Base-by-base conservation (phyloP, 257 asterid genomes). In the Solanum tacnaense region DNA sequence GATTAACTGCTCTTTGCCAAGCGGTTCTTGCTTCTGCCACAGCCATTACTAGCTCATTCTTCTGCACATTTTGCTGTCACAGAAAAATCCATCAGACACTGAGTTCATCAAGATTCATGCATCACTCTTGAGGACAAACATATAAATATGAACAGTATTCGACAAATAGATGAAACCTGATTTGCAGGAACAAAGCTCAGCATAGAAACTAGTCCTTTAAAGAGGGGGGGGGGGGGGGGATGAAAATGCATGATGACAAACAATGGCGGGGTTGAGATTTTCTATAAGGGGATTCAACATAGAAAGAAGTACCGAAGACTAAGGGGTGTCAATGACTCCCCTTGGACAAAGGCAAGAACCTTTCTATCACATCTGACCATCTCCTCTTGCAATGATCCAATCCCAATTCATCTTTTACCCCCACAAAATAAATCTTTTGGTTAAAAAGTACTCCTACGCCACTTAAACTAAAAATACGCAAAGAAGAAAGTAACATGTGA, bases 1-100 rank as follows among this genome's bases (percentile, higher is more conserved):
- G 93, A 87, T 95, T 95, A 71, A 93, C 98, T 34, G 97, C 93
- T 90, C 98, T 95, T 90, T 95, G 98, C 97, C 97, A 95, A 84
- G 92, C 97, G 15, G 97, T 96, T 89, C 99, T 93, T 84, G 93
- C 98, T 91, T 95, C 99, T 20, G 98, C 95, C 88, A 92, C 89
- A 41, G 96, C 98, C 97, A 95, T 94, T 68, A 88, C 87, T 89
- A 87, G 65, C 89, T 92, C 95, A 92, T 91, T 78, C 89, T 82
- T 88, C 89, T 86, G 81, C 84, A 76, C 88, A 91, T 71, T 75
- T 87, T 81, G 84, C 86, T 35, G 36, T 38, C 72, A 29, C 41
- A 82, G 44, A 11, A 29, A 82, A 49, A 29, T 29, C 44, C 18
- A 29, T 29, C 44, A 49, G 85, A 49, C 44, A 49, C 11, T 49